A percentile compares a stretch with the other conserved stretches of the same genome.
Evolutionary conservation across 306 rosid species (phyloP).

Genomic region (Casuarina cunninghamiana): DNA sequence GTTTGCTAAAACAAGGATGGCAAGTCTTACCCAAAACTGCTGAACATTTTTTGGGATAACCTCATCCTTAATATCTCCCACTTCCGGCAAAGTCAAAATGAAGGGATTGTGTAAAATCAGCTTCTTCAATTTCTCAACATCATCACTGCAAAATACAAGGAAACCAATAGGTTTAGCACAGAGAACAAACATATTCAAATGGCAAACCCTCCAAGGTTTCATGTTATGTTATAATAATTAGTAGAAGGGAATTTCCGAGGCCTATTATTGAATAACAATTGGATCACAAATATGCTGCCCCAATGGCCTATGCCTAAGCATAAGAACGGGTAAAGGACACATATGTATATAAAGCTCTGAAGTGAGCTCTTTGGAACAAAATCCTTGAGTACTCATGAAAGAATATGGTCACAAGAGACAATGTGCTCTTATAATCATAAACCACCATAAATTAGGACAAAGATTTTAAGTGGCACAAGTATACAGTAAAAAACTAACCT

Average conservation of each 20-base stretch:
- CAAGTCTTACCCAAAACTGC: constrained; percentile 77
- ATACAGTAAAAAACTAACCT: constrained; percentile 53
- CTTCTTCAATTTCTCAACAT: constrained; percentile 93
- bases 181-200: neutral
- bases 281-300: neutral
- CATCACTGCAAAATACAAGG: constrained; percentile 55
- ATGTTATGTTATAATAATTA: neutral
- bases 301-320: neutral
- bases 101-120: constrained; percentile 83
- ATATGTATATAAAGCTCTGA: neutral
- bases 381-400: neutral
- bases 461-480: constrained; percentile 12
- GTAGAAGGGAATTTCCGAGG: neutral
- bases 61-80: constrained; percentile 73
- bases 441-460: constrained; percentile 9
- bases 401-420: constrained; percentile 1
- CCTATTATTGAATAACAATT: constrained; percentile 4
- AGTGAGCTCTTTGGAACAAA: neutral
- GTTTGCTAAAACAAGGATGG: neutral
- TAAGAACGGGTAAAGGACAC: neutral
- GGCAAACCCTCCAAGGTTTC: constrained; percentile 5
- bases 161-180: constrained; percentile 21
- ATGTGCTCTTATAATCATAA: constrained; percentile 24
- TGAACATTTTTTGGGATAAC: constrained; percentile 85
- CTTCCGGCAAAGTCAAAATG: constrained; percentile 87